Evolutionary conservation across 352 stramenopile species (phyloP).

Genomic region (Phytophthora foliorum): DNA sequence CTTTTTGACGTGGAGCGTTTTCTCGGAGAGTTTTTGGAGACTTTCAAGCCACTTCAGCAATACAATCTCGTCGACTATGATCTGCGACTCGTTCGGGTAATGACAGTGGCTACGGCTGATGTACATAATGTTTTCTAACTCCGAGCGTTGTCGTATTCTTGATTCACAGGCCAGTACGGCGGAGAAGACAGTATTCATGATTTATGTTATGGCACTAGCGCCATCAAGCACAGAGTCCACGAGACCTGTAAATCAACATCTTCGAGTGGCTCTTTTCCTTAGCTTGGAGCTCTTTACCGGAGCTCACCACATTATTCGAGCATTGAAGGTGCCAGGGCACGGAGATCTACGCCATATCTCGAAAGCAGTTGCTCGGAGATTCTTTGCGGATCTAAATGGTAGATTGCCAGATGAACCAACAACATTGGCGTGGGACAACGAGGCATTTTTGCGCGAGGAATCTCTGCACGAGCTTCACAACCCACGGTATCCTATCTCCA

Average conservation of each 20-base stretch:
- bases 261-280: slow-evolving; percentile 57
- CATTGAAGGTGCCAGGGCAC: slow-evolving; percentile 47
- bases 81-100: slow-evolving; percentile 59
- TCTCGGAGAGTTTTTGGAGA: slow-evolving; percentile 54
- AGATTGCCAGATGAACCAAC: slow-evolving; percentile 21
- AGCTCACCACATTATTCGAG: slow-evolving; percentile 52
- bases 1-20: slow-evolving; percentile 71
- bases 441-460: slow-evolving; percentile 47
- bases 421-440: slow-evolving; percentile 48
- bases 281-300: slow-evolving; percentile 56
- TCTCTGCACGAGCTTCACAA: slow-evolving; percentile 58
- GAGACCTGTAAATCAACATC: slow-evolving; percentile 1
- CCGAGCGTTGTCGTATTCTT: not conserved
- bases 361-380: slow-evolving; percentile 40
- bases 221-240: not conserved
- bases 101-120: not conserved
- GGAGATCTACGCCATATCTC: slow-evolving; percentile 45
- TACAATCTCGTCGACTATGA: slow-evolving; percentile 75
- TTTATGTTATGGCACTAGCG: slow-evolving; percentile 51
- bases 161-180: slow-evolving; percentile 27
- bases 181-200: slow-evolving; percentile 61
- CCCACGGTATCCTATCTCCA: slow-evolving; percentile 54
- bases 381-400: slow-evolving; percentile 38
- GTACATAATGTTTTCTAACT: not conserved
- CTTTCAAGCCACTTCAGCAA: slow-evolving; percentile 47